A percentile compares a stretch with the other conserved stretches of the same genome.
These are phyloP conservation scores for Aspergillus oerlinghausenensis DNA, from an alignment of 2,329 filamentous ascomycete species.

Conservation along the genomic window DNA sequence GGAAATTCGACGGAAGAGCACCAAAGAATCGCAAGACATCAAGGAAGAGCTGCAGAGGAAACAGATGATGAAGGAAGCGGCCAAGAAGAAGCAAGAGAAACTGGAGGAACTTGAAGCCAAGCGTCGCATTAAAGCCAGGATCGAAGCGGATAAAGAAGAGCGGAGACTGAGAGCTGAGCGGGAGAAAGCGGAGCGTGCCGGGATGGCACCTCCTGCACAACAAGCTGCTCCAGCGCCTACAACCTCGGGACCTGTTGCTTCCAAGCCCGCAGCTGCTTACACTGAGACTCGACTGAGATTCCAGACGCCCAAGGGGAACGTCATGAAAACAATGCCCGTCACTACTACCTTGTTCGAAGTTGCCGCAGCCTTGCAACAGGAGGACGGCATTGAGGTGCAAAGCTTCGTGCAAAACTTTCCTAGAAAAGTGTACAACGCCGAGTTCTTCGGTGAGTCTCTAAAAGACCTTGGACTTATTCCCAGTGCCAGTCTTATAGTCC, in stretches of 20 bases:
- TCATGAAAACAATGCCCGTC: slow-evolving; percentile 82
- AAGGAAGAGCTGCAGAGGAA: slow-evolving; percentile 87
- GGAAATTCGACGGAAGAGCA: slow-evolving; percentile 77
- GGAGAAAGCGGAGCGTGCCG: slow-evolving; percentile 81
- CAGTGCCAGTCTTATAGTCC: slow-evolving; percentile 80
- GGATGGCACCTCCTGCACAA: slow-evolving; percentile 52
- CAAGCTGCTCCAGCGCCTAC: slow-evolving; percentile 43
- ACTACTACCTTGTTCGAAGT: slow-evolving; percentile 93
- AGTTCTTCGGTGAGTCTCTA: slow-evolving; percentile 85
- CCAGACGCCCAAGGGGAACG: slow-evolving; percentile 68
- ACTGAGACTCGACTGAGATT: slow-evolving; percentile 77
- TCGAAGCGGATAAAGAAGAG: slow-evolving; percentile 90
- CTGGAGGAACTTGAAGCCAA: slow-evolving; percentile 78
- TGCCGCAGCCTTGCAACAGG: slow-evolving; percentile 66
- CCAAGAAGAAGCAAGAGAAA: slow-evolving; percentile 83
- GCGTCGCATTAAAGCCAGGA: slow-evolving; percentile 85
- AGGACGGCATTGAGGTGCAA: slow-evolving; percentile 64
- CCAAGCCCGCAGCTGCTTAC: slow-evolving; percentile 66
- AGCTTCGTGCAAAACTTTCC: slow-evolving; percentile 87
- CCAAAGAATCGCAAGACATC: slow-evolving; percentile 78
- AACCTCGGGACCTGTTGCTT: slow-evolving; percentile 45
- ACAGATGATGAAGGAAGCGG: slow-evolving; percentile 87
- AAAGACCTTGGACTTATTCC: slow-evolving; percentile 89
- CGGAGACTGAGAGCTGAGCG: slow-evolving; percentile 78
- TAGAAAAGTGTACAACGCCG: slow-evolving; percentile 66